Percentiles rank a stretch among this genome's conserved stretches.
These are phyloP conservation scores for Yamadazyma endophytica DNA, from an alignment of 805 yeast genomes.

Conservation along the genomic window DNA sequence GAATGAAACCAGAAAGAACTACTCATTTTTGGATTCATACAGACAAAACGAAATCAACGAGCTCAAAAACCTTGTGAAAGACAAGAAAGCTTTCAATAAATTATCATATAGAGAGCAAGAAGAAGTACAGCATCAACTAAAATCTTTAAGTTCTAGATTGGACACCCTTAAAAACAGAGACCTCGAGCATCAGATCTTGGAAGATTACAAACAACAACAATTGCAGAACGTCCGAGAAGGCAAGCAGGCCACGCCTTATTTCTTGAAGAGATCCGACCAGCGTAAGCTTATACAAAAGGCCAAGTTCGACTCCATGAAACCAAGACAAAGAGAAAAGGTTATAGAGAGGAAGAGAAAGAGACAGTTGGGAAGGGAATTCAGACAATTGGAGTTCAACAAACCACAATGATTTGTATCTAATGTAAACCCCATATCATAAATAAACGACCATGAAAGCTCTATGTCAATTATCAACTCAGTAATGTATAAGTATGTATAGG, in stretches of 20 bases:
- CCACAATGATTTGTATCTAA: no score
- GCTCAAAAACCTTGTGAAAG: constrained; percentile 53
- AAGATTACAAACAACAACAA: constrained; percentile 53
- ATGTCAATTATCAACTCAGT: no score
- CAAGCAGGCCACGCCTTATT: constrained; percentile 49
- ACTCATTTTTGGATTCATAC: constrained; percentile 82
- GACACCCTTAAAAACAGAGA: constrained; percentile 72
- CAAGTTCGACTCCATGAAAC: constrained; percentile 70
- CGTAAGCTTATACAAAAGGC: constrained; percentile 72
- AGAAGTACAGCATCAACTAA: constrained; percentile 52
- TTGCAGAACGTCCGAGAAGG: constrained; percentile 43
- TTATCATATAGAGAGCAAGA: constrained; percentile 44
- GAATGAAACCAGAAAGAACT: constrained; percentile 64
- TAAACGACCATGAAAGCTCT: no score
- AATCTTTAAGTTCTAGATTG: constrained; percentile 62
- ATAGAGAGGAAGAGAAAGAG: constrained; percentile 86
- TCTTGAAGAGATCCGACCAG: constrained; percentile 65
- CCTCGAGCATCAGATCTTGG: constrained; percentile 61
- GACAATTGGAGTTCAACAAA: constrained; percentile 36
- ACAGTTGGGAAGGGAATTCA: constrained; percentile 77
- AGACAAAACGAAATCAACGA: constrained; percentile 67
- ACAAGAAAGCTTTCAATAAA: constrained; percentile 42
- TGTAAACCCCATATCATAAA: no score
- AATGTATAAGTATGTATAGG: no score
- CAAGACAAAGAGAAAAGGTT: constrained; percentile 70